A percentile compares a stretch with the other conserved stretches of the same genome.
phyloP scores from a whole-genome alignment of 208 protist species.

The Leishmania martiniquensis region DNA sequence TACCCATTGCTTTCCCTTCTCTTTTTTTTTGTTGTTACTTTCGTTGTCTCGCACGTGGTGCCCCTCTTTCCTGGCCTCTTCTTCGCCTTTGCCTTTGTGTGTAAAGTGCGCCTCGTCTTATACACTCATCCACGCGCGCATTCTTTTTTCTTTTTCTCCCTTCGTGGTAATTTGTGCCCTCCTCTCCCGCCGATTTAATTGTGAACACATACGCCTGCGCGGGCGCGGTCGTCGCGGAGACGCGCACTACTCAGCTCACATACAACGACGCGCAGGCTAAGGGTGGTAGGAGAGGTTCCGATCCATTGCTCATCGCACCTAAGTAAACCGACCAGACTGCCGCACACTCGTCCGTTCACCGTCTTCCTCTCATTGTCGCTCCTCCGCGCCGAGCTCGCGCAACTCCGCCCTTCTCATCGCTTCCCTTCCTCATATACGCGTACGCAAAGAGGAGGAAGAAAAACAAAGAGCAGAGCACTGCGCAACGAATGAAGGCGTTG shows the following conservation, averaged over 20 bases:
- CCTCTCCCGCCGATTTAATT: too few relatives aligned
- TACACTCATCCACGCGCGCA: neutral
- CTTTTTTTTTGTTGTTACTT: too few relatives aligned
- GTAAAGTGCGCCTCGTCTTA: neutral
- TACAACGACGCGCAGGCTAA: too few relatives aligned
- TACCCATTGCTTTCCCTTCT: neutral
- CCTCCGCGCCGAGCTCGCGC: neutral
- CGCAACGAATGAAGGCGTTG: neutral
- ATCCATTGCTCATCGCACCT: too few relatives aligned
- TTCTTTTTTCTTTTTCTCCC: neutral
- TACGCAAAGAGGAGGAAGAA: neutral
- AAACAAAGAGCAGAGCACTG: neutral
- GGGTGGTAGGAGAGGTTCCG: too few relatives aligned
- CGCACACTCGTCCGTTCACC: neutral
- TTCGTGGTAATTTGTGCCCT: too few relatives aligned
- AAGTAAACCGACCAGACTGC: neutral
- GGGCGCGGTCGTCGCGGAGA: too few relatives aligned
- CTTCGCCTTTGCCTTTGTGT: slow-evolving; percentile 2
- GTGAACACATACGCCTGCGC: too few relatives aligned
- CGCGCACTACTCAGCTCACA: too few relatives aligned
- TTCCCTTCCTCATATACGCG: neutral
- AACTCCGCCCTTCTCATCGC: neutral
- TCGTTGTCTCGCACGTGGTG: neutral
- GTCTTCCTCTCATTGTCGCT: neutral
- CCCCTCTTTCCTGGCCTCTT: neutral